phyloP scores from a whole-genome alignment of 2,329 filamentous ascomycete genomes.

The Fusarium buharicum region DNA sequence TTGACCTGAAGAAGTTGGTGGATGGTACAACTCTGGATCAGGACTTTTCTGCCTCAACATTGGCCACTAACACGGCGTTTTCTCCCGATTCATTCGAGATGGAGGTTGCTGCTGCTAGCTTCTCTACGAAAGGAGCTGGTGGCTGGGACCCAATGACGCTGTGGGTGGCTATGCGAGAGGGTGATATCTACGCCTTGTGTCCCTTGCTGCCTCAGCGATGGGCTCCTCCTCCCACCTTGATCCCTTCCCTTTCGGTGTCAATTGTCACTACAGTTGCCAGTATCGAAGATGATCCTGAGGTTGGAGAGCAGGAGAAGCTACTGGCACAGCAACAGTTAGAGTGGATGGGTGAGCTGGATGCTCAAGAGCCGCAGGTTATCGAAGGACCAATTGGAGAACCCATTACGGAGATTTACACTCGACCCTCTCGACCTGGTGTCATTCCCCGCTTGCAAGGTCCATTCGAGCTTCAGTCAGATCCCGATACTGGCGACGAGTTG shows the following conservation, averaged over 20 bases:
- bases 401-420: conserved; percentile 64
- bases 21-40: conserved; percentile 85
- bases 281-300: conserved; percentile 67
- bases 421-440: conserved; percentile 66
- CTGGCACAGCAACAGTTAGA: conserved; percentile 72
- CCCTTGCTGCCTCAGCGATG: conserved; percentile 89
- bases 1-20: conserved; percentile 89
- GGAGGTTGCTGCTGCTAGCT: conserved; percentile 90
- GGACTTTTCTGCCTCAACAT: conserved; percentile 81
- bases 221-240: conserved; percentile 78
- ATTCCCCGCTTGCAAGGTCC: conserved; percentile 71
- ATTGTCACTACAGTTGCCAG: conserved; percentile 78
- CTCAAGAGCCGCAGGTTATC: conserved; percentile 67
- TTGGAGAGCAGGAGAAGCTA: conserved; percentile 63
- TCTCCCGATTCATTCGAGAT: conserved; percentile 92
- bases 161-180: conserved; percentile 94
- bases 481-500: conserved; percentile 66
- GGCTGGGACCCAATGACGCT: conserved; percentile 97
- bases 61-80: conserved; percentile 80
- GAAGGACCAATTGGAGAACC: conserved; percentile 62
- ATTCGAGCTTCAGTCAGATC: conserved; percentile 66
- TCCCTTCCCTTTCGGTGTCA: conserved; percentile 84
- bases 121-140: conserved; percentile 72
- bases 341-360: conserved; percentile 74
- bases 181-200: conserved; percentile 92